Conservation (phyloP, 2,329 filamentous ascomycete species). For the Tolypocladium endophyticum region DNA sequence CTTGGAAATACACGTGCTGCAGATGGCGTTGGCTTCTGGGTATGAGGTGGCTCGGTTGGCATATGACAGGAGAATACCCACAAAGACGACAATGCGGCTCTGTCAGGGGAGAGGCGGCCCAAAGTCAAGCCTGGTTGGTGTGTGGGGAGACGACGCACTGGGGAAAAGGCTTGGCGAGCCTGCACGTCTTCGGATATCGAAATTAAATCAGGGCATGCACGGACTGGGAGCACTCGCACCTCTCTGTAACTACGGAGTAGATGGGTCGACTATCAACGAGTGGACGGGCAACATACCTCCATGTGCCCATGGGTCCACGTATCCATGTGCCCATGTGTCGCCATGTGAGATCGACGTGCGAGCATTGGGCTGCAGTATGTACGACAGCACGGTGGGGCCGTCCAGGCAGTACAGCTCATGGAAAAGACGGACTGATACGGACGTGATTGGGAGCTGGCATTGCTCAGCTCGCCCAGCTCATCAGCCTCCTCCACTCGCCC, state of each 20-base stretch:
- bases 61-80: not conserved
- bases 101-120: not conserved
- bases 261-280: not conserved
- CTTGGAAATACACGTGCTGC: not conserved
- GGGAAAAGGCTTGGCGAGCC: not conserved
- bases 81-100: not conserved
- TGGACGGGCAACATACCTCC: not conserved
- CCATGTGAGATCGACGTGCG: not conserved
- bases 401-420: not conserved
- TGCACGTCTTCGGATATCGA: not conserved
- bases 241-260: too few species aligned
- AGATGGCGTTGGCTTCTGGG: not conserved
- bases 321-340: not conserved
- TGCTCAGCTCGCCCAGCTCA: not conserved
- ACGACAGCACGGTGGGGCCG: not conserved
- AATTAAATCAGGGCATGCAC: not conserved
- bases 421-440: not conserved
- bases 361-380: not conserved
- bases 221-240: not conserved
- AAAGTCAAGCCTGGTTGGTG: not conserved
- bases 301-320: not conserved
- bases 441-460: not conserved
- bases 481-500: not conserved
- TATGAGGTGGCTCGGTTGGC: not conserved
- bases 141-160: too few species aligned